A percentile compares a stretch with the other conserved stretches of the same genome.
Evolutionary conservation across 2,329 filamentous ascomycete species (phyloP).

Genomic region (Monosporascus sp.): DNA sequence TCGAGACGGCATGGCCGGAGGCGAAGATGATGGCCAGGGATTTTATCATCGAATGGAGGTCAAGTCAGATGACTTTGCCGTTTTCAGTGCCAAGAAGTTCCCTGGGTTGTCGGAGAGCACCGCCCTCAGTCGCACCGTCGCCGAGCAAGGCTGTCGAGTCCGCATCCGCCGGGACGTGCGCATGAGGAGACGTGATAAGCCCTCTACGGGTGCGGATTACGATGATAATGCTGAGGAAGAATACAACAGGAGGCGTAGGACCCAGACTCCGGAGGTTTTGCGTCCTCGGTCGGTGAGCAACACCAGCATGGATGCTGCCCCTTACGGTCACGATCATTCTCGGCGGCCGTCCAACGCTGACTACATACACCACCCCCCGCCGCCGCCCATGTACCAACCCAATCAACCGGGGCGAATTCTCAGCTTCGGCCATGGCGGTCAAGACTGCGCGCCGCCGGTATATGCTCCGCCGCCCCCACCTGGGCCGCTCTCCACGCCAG

Average conservation of each 20-base stretch:
- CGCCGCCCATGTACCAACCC: conserved; percentile 23
- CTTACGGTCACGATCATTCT: conserved; percentile 18
- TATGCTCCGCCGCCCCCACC: conserved; percentile 19
- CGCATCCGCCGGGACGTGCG: conserved; percentile 91
- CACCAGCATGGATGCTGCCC: conserved; percentile 25
- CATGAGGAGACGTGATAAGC: conserved; percentile 76
- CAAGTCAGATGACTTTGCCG: conserved; percentile 79
- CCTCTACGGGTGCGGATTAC: conserved; percentile 36
- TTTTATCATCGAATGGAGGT: conserved; percentile 84
- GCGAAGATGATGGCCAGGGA: conserved; percentile 30
- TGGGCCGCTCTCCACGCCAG: conserved; percentile 22
- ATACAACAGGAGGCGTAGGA: conserved; percentile 20
- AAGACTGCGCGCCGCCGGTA: conserved; percentile 20
- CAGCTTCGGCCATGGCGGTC: conserved; percentile 21
- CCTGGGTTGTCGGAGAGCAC: conserved; percentile 90
- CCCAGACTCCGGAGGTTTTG: conserved; percentile 26
- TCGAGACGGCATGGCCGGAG: conserved; percentile 29
- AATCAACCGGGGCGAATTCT: conserved; percentile 17
- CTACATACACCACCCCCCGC: conserved; percentile 19
- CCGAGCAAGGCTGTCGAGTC: conserved; percentile 94
- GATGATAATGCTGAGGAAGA: conserved; percentile 58
- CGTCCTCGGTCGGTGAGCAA: conserved; percentile 27
- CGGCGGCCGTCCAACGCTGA: conserved; percentile 25
- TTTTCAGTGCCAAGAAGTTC: conserved; percentile 98
- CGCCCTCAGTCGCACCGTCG: conserved; percentile 79